phyloP scores from a whole-genome alignment of 352 stramenopile genomes.

The Pythium aquatile region DNA sequence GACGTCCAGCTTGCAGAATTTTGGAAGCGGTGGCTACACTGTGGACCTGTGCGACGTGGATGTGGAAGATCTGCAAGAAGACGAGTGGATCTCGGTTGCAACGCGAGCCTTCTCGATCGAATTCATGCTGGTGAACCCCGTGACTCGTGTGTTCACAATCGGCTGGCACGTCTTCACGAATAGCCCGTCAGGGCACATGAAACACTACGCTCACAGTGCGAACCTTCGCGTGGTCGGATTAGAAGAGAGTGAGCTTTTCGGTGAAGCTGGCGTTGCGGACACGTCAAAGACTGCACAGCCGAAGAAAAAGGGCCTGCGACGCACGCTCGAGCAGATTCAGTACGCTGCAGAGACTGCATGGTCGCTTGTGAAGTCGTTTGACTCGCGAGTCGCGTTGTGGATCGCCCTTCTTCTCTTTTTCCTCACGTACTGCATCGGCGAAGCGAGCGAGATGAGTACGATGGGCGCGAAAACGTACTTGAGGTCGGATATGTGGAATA shows the following conservation, averaged over 20 bases:
- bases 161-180: constrained; percentile 83
- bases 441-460: constrained; percentile 72
- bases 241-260: constrained; percentile 50
- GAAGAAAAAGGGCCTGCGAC: not conserved
- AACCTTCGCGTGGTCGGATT: constrained; percentile 78
- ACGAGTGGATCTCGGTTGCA: constrained; percentile 73
- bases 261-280: not conserved
- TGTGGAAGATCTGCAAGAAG: constrained; percentile 58
- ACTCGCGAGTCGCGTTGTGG: constrained; percentile 70
- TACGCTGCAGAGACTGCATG: not conserved
- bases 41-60: constrained; percentile 71
- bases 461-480: constrained; percentile 78
- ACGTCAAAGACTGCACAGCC: not conserved
- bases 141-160: constrained; percentile 89
- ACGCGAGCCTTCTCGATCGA: constrained; percentile 83
- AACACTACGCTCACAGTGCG: constrained; percentile 80
- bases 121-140: constrained; percentile 85
- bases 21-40: constrained; percentile 65
- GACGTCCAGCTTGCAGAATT: constrained; percentile 42
- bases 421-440: constrained; percentile 76
- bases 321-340: not conserved
- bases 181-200: constrained; percentile 75
- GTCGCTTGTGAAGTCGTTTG: constrained; percentile 29
- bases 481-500: constrained; percentile 85
- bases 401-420: constrained; percentile 68